These are phyloP conservation scores for Yarrowia galli DNA, from an alignment of 1,139 yeast genomes.

Conservation along the genomic window DNA sequence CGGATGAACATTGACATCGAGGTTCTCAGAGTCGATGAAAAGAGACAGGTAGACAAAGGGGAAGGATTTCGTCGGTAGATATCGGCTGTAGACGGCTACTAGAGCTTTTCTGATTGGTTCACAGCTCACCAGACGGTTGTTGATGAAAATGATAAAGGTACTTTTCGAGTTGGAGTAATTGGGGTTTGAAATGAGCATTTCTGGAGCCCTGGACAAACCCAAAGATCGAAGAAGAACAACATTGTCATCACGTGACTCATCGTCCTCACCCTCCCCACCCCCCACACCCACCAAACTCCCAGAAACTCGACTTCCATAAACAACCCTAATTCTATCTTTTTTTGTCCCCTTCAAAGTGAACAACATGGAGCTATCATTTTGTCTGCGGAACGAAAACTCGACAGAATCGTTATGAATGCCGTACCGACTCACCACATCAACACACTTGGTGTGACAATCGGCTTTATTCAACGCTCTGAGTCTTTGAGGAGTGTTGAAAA, in stretches of 20 bases:
- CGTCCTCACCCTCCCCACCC: conserved; percentile 54
- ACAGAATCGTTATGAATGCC: conserved; percentile 74
- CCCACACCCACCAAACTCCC: conserved; percentile 50
- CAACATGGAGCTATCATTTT: conserved; percentile 59
- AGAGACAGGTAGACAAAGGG: conserved; percentile 81
- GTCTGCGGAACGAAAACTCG: conserved; percentile 80
- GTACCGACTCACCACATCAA: conserved; percentile 86
- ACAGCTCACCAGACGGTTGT: conserved; percentile 80
- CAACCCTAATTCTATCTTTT: conserved; percentile 71
- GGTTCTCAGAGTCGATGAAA: conserved; percentile 66
- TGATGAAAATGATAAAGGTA: conserved; percentile 71
- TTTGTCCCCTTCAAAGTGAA: conserved; percentile 44
- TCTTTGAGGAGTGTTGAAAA: conserved; percentile 87
- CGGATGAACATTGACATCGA: conserved; percentile 96
- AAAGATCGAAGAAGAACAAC: neutral
- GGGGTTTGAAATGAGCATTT: conserved; percentile 65
- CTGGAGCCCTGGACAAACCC: neutral
- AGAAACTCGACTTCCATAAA: conserved; percentile 53
- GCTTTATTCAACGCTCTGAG: conserved; percentile 62
- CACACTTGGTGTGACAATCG: conserved; percentile 77
- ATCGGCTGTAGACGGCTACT: conserved; percentile 65
- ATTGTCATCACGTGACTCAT: too few species aligned
- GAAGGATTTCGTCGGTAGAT: conserved; percentile 78
- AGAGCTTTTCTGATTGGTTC: conserved; percentile 81
- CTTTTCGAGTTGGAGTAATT: conserved; percentile 74